These are phyloP conservation scores for Haematococcus lacustris DNA, from an alignment of 139 green algal species.

Conservation along the genomic window DNA sequence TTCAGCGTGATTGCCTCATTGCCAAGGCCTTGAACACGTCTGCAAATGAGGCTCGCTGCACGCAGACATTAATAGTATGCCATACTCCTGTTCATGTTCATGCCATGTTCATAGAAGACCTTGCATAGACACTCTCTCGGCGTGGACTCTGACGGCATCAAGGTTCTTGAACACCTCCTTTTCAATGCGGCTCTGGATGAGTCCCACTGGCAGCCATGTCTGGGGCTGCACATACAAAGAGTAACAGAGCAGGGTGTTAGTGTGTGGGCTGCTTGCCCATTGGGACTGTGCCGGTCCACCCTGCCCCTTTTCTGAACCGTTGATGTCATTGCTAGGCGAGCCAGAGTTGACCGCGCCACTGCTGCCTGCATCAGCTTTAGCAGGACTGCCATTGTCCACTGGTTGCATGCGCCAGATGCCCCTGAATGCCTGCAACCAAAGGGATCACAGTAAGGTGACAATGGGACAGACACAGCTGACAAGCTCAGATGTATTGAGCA, in stretches of 20 bases:
- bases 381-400: background rate
- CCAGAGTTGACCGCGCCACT: too few relatives aligned
- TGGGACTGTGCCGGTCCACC: background rate
- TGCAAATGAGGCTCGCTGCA: too few relatives aligned
- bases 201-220: constrained; percentile 62
- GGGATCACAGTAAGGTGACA: background rate
- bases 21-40: too few relatives aligned
- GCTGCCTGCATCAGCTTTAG: background rate
- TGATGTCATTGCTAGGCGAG: too few relatives aligned
- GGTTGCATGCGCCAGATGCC: constrained; percentile 75
- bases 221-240: constrained; percentile 64
- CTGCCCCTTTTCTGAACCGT: background rate
- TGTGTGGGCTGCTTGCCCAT: too few relatives aligned
- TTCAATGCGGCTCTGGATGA: constrained; percentile 60
- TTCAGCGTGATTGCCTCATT: too few relatives aligned
- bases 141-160: constrained; percentile 39
- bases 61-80: too few relatives aligned
- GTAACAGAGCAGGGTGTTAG: constrained; percentile 61
- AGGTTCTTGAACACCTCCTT: constrained; percentile 63
- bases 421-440: constrained; percentile 53
- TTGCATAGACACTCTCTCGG: constrained; percentile 7
- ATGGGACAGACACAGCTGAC: background rate
- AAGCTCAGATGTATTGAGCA: background rate
- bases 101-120: background rate
- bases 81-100: too few relatives aligned